Percentiles rank a stretch among this genome's conserved stretches.
These are phyloP conservation scores for Cornus suecica DNA, from an alignment of 148 eudicot genomes.

Conservation along the genomic window DNA sequence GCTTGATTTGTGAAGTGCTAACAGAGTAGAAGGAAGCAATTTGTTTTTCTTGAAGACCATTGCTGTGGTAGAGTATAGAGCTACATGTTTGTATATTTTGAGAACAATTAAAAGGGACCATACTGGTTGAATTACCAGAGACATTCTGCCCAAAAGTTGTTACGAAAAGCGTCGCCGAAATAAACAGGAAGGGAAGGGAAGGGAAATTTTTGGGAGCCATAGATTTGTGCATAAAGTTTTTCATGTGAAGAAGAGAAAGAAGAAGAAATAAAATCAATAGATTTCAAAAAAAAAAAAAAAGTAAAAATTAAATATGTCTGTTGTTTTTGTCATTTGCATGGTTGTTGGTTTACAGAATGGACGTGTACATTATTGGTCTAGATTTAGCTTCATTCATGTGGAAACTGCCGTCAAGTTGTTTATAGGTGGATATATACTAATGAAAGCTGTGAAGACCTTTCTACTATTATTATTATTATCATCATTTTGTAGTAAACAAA, in stretches of 20 bases:
- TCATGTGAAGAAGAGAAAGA: neutral
- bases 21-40: conserved; percentile 30
- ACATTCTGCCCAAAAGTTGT: neutral
- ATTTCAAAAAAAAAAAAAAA: neutral
- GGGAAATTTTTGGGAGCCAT: neutral
- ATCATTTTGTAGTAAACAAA: conserved; percentile 1
- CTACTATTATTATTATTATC: too few relatives aligned
- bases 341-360: neutral
- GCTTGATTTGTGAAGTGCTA: conserved; percentile 24
- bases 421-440: neutral
- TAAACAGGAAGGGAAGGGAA: neutral
- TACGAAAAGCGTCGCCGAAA: conserved; percentile 1
- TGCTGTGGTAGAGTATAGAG: conserved; percentile 39
- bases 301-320: too few relatives aligned
- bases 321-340: neutral
- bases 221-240: neutral
- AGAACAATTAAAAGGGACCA: conserved; percentile 28
- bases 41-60: conserved; percentile 21
- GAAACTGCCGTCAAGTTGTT: conserved; percentile 4
- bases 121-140: neutral
- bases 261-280: neutral
- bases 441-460: neutral
- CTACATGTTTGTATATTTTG: conserved; percentile 18
- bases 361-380: neutral
- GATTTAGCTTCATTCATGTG: neutral